Conservation (phyloP, 345 rosid genomes). For the Syzygium jambos region DNA sequence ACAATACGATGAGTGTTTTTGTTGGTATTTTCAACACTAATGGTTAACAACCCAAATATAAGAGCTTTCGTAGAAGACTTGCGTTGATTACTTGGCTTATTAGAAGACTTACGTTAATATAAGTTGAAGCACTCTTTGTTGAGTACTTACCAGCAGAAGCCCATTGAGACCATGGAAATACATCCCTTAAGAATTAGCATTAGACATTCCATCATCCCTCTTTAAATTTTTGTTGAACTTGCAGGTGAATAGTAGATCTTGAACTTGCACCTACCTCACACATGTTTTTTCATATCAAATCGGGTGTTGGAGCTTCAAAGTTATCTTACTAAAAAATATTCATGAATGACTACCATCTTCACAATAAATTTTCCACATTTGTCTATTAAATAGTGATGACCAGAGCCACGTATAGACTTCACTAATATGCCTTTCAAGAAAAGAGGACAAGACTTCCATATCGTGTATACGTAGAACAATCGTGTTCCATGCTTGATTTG, state of each 20-base stretch:
- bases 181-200: background rate
- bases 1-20: too few species aligned
- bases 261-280: background rate
- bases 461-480: background rate
- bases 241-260: background rate
- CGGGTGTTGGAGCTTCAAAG: background rate
- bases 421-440: too few species aligned
- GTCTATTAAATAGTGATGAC: too few species aligned
- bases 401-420: background rate
- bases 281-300: background rate
- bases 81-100: too few species aligned
- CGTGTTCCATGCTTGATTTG: background rate
- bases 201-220: background rate
- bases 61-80: too few species aligned
- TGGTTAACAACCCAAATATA: too few species aligned
- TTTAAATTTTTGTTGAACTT: background rate
- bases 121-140: background rate
- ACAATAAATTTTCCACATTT: background rate
- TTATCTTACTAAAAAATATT: background rate
- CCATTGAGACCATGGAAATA: background rate
- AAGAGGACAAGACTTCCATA: background rate
- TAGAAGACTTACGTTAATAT: too few species aligned
- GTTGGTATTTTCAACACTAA: too few species aligned
- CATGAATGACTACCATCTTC: background rate
- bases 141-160: background rate